Percentiles rank a stretch among this genome's conserved stretches.
phyloP scores from a whole-genome alignment of 1,139 yeast species.

The Candida pseudoviswanathii region DNA sequence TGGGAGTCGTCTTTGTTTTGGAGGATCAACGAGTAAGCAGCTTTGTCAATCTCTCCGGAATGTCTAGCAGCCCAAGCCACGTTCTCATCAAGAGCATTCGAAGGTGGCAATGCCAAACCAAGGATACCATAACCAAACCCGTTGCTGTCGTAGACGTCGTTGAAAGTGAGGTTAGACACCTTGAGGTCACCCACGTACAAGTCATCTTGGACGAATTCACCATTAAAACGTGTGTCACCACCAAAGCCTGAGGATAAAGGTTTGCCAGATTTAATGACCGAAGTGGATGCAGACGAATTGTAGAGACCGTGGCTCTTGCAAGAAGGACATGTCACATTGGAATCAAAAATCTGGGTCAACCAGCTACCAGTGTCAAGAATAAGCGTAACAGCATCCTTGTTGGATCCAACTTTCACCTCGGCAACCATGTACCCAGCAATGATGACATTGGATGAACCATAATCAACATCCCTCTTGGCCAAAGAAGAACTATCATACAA shows the following conservation, averaged over 20 bases:
- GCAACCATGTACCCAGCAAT: background rate
- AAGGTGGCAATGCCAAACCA: slow-evolving; percentile 5
- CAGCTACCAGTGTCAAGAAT: slow-evolving; percentile 7
- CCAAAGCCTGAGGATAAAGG: background rate
- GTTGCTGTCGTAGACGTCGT: background rate
- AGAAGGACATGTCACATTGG: background rate
- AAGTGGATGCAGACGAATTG: slow-evolving; percentile 1
- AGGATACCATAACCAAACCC: background rate
- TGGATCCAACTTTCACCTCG: slow-evolving; percentile 1
- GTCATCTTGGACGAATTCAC: slow-evolving; percentile 6
- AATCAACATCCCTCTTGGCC: background rate
- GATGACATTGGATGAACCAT: background rate
- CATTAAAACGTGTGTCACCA: background rate
- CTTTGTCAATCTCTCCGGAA: slow-evolving; percentile 5
- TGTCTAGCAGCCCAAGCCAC: slow-evolving; percentile 1
- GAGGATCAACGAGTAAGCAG: slow-evolving; percentile 4
- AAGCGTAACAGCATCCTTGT: background rate
- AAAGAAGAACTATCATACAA: background rate
- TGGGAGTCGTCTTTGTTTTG: background rate
- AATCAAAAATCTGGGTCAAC: slow-evolving; percentile 1
- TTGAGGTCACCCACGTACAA: background rate
- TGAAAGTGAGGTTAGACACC: background rate
- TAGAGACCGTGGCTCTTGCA: background rate
- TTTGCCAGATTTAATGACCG: background rate
- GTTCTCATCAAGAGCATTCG: background rate